Conservation (phyloP, 768 basidiomycete genomes). For the Lactarius tabidus region DNA sequence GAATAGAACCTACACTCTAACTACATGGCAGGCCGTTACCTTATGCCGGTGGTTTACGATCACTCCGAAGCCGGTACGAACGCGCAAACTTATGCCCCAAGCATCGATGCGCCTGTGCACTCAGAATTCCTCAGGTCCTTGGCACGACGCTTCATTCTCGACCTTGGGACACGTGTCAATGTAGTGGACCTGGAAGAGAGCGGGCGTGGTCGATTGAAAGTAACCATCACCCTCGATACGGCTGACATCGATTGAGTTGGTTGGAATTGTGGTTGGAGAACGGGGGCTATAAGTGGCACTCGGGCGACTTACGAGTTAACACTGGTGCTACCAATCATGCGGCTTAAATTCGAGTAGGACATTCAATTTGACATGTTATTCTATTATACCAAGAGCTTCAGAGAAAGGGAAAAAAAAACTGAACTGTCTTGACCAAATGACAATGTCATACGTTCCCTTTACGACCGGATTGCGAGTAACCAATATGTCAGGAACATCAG, state of each 20-base stretch:
- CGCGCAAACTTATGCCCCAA: neutral
- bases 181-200: neutral
- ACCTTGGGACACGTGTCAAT: slow-evolving; percentile 1
- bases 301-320: no score
- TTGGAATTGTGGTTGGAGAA: neutral
- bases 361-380: no score
- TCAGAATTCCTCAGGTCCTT: slow-evolving; percentile 1
- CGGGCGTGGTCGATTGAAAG: neutral
- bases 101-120: neutral
- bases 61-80: neutral
- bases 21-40: no score
- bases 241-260: slow-evolving; percentile 2
- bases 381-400: no score
- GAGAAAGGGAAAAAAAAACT: no score
- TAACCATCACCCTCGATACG: slow-evolving; percentile 2
- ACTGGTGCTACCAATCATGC: no score
- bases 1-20: neutral
- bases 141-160: slow-evolving; percentile 3
- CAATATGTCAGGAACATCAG: no score
- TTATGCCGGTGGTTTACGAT: neutral
- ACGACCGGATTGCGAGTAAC: no score
- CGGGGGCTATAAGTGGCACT: no score
- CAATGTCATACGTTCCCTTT: no score
- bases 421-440: no score
- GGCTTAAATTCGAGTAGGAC: no score